Base-by-base conservation (phyloP, 345 rosid species). In the Rhizophora apiculata region DNA sequence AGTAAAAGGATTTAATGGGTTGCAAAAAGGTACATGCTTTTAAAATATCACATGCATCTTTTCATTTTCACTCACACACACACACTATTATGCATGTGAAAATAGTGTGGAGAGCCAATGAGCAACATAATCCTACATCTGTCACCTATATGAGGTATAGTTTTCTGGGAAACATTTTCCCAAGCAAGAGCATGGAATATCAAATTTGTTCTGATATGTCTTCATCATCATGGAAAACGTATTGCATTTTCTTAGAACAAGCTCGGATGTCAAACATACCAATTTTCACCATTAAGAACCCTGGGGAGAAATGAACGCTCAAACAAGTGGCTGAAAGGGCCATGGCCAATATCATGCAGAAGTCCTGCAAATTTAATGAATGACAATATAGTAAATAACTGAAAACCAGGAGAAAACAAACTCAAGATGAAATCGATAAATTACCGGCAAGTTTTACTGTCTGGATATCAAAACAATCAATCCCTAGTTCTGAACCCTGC, bases 291-390 rank as follows among this genome's bases (percentile, higher is more conserved):
- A 67, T 67, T 68, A 29, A 76, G 37, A 61, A 93, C 96, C 74
- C 37, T 77, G 3, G 98, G 97, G n/a, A 94, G 96, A 75, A 94
- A 94, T 62, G 82, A 91, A 13, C 91, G 84, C 74, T 91, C 97
- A 85, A 94, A 91, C 83, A 88, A 78, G 81, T 94, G 97, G 71
- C 97, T 94, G 70, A 94, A 91, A 60, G 98, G 98, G 43, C 98
- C 98, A 81, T 94, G 96, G 62, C 97, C 98, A 69, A 91, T 83
- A 79, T 94, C 97, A 82, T 94, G 97, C 65, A 94, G 82, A 72
- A 94, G 96, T 58, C 98, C 98, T 89, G 74, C 74, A 78, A n/a
- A 80, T 62, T 64, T 53, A 49, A 61, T 57, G 32, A 72, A 67
- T 43, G 69, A 65, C 8, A 34, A 66, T 55, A 10, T 3, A 53